Evolutionary conservation across 2,329 filamentous ascomycete genomes (phyloP).

Genomic region (Graphilbum ipis-grandicollis): DNA sequence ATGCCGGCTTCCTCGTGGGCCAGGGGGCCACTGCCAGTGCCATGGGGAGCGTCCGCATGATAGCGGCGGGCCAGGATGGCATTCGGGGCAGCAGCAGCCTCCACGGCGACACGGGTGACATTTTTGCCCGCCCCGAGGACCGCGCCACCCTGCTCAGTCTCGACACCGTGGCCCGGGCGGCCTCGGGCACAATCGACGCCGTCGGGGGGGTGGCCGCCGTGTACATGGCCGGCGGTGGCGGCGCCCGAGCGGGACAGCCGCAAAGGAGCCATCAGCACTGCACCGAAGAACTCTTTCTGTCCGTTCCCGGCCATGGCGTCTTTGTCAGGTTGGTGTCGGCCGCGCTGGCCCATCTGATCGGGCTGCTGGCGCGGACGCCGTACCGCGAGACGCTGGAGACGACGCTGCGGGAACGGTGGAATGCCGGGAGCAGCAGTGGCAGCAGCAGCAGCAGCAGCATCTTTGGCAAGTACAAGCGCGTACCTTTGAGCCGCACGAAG

Average conservation of each 20-base stretch:
- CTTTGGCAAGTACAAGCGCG: constrained; percentile 28
- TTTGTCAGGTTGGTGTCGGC: constrained; percentile 48
- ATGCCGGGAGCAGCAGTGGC: constrained; percentile 36
- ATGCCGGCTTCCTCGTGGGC: constrained; percentile 49
- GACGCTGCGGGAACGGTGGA: constrained; percentile 50
- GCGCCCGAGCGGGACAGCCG: constrained; percentile 22
- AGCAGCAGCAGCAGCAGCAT: constrained; percentile 27
- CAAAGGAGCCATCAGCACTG: constrained; percentile 13
- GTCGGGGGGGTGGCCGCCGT: constrained; percentile 52
- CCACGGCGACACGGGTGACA: constrained; percentile 12
- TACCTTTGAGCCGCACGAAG: constrained; percentile 42
- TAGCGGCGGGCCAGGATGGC: too few species aligned
- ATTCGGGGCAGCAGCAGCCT: not conserved
- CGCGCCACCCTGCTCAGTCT: constrained; percentile 41
- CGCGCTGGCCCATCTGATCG: constrained; percentile 43
- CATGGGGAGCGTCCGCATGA: constrained; percentile 2
- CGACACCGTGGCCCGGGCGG: constrained; percentile 43
- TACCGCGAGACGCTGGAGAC: constrained; percentile 46
- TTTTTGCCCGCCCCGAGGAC: constrained; percentile 32
- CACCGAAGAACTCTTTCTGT: constrained; percentile 30
- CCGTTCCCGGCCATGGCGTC: constrained; percentile 48
- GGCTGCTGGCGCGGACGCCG: constrained; percentile 38
- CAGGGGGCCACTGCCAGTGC: constrained; percentile 12
- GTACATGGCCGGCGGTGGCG: constrained; percentile 41
- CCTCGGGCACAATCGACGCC: constrained; percentile 50